Conservation (phyloP, 2,329 filamentous ascomycete species). For the Plectosphaerella cucumerina region DNA sequence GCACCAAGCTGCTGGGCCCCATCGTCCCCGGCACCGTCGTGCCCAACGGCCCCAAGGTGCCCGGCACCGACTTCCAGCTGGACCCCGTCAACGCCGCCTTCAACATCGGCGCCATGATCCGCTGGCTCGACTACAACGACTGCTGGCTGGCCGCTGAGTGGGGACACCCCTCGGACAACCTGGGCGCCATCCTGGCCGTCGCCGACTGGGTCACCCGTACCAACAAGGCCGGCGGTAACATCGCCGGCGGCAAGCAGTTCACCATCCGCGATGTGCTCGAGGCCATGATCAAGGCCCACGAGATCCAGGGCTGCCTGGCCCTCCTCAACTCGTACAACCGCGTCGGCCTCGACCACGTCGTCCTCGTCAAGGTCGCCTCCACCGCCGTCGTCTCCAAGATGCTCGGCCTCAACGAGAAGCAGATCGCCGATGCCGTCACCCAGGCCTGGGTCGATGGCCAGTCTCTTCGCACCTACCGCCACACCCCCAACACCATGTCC, state of each 20-base stretch:
- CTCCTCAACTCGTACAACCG: constrained; percentile 99
- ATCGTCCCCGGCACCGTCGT: constrained; percentile 86
- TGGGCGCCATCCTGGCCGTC: constrained; percentile 93
- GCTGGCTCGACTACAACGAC: constrained; percentile 99
- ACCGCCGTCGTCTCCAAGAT: constrained; percentile 93
- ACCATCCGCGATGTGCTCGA: constrained; percentile 89
- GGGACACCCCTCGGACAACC: constrained; percentile 97
- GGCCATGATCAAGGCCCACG: constrained; percentile 98
- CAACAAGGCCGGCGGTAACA: constrained; percentile 69
- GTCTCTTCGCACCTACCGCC: constrained; percentile 92
- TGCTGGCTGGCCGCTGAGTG: constrained; percentile 99
- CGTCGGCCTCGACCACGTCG: constrained; percentile 95
- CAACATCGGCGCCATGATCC: constrained; percentile 98
- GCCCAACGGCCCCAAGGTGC: constrained; percentile 86
- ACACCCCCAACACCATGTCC: constrained; percentile 99
- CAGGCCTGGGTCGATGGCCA: constrained; percentile 98
- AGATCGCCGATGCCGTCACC: constrained; percentile 92
- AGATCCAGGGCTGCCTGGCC: constrained; percentile 96
- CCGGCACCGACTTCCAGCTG: constrained; percentile 88
- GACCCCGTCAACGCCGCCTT: constrained; percentile 95
- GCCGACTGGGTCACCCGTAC: constrained; percentile 97
- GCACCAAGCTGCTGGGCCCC: constrained; percentile 89
- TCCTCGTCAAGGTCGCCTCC: constrained; percentile 95
- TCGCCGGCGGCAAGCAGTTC: constrained; percentile 83
- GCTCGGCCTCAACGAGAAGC: constrained; percentile 81